A percentile compares a stretch with the other conserved stretches of the same genome.
These are phyloP conservation scores for Globisporangium irregulare DNA, from an alignment of 352 stramenopile genomes.

Conservation along the genomic window DNA sequence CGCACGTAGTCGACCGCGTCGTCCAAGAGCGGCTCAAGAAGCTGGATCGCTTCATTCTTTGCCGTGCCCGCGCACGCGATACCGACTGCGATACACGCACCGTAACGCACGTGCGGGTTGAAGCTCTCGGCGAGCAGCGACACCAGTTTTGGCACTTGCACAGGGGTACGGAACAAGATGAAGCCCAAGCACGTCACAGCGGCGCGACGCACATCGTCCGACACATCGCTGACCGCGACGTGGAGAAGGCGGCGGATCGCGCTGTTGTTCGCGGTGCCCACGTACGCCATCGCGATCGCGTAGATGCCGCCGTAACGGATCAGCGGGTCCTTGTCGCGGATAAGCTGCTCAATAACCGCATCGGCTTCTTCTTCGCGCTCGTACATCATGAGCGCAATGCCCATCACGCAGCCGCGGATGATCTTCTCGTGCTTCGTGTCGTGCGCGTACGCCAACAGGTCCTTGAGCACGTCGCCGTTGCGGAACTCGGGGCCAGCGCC, in stretches of 20 bases:
- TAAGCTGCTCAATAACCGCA: slow-evolving; percentile 96
- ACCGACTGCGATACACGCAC: slow-evolving; percentile 97
- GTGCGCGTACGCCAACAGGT: slow-evolving; percentile 97
- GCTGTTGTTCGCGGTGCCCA: slow-evolving; percentile 96
- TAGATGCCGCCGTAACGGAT: slow-evolving; percentile 99
- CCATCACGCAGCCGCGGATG: slow-evolving; percentile 97
- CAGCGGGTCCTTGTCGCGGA: slow-evolving; percentile 96
- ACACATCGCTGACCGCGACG: slow-evolving; percentile 98
- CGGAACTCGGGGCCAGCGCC: slow-evolving; percentile 89
- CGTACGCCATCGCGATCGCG: slow-evolving; percentile 96
- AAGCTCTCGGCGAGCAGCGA: slow-evolving; percentile 98
- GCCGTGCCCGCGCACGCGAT: slow-evolving; percentile 97
- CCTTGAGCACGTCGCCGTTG: slow-evolving; percentile 84
- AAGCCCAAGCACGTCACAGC: slow-evolving; percentile 97
- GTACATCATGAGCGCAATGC: slow-evolving; percentile 98
- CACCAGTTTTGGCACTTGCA: slow-evolving; percentile 91
- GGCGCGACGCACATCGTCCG: slow-evolving; percentile 97
- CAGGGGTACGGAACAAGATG: slow-evolving; percentile 97
- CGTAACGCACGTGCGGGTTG: slow-evolving; percentile 99
- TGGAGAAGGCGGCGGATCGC: slow-evolving; percentile 96
- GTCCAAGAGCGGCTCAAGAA: slow-evolving; percentile 97
- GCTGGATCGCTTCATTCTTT: slow-evolving; percentile 95
- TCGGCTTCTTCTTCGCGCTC: slow-evolving; percentile 97
- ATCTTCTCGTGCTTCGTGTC: slow-evolving; percentile 99
- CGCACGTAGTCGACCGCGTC: slow-evolving; percentile 99